phyloP scores from a whole-genome alignment of 805 yeast species.

The Wickerhamomyces bisporus region DNA sequence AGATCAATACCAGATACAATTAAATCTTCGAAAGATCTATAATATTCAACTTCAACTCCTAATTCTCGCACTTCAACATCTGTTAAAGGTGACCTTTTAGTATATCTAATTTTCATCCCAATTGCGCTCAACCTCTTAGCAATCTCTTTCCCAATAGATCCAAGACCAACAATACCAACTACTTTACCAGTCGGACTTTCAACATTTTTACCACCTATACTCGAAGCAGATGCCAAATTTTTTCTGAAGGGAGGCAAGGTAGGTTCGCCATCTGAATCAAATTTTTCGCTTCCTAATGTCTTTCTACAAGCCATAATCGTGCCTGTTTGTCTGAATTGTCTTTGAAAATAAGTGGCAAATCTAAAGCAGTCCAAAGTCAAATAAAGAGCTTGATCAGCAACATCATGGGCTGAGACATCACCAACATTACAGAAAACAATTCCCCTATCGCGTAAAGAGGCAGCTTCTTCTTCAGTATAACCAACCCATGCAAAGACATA shows the following conservation, averaged over 20 bases:
- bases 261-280: constrained; percentile 31
- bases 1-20: constrained; percentile 44
- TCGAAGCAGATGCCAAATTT: constrained; percentile 36
- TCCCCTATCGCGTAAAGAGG: constrained; percentile 37
- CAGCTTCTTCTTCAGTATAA: constrained; percentile 45
- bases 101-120: constrained; percentile 62
- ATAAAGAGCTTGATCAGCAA: constrained; percentile 65
- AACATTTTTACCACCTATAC: constrained; percentile 40
- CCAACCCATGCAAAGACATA: constrained; percentile 60
- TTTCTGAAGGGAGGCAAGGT: constrained; percentile 25
- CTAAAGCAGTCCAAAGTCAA: constrained; percentile 58
- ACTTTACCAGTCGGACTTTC: constrained; percentile 52
- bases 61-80: constrained; percentile 30
- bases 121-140: constrained; percentile 51
- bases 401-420: constrained; percentile 58
- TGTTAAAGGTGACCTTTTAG: constrained; percentile 46
- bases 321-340: constrained; percentile 33
- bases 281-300: constrained; percentile 27
- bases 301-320: constrained; percentile 42
- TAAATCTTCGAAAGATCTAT: constrained; percentile 40
- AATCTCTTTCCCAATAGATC: constrained; percentile 64
- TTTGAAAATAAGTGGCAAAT: constrained; percentile 44
- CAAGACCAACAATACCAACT: constrained; percentile 69
- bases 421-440: constrained; percentile 61
- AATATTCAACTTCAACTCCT: constrained; percentile 42